Evolutionary conservation across 2,329 filamentous ascomycete genomes (phyloP).

Genomic region (Monosporascus sp.): DNA sequence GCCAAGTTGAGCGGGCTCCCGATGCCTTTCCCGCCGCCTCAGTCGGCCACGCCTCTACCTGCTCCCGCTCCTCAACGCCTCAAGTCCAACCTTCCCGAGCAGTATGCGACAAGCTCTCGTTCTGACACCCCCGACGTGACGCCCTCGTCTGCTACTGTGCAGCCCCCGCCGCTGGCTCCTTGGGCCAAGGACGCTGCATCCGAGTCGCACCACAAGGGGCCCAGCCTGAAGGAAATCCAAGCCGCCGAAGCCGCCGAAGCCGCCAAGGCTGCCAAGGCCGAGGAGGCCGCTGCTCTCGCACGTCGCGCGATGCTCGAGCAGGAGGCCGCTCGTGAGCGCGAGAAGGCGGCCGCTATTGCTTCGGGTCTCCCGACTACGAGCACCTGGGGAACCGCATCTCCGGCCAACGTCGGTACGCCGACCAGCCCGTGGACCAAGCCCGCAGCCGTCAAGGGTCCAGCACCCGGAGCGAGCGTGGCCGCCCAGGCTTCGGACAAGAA

Average conservation of each 20-base stretch:
- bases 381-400: constrained; percentile 81
- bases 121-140: constrained; percentile 67
- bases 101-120: constrained; percentile 57
- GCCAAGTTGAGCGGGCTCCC: constrained; percentile 64
- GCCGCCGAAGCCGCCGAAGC: constrained; percentile 93
- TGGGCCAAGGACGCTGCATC: constrained; percentile 85
- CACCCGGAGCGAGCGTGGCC: constrained; percentile 25
- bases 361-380: constrained; percentile 81
- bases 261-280: constrained; percentile 82
- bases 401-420: constrained; percentile 51
- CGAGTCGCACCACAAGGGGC: constrained; percentile 70
- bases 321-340: constrained; percentile 62
- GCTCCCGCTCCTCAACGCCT: constrained; percentile 85
- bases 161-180: constrained; percentile 73
- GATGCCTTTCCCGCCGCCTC: constrained; percentile 68
- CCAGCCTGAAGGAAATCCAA: constrained; percentile 93
- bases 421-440: constrained; percentile 65
- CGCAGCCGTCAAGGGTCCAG: constrained; percentile 37
- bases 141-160: constrained; percentile 31
- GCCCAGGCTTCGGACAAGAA: constrained; percentile 47
- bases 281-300: constrained; percentile 72
- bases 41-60: constrained; percentile 75
- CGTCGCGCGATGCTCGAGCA: constrained; percentile 76
- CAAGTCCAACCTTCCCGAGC: constrained; percentile 77
- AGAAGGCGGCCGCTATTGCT: constrained; percentile 54